phyloP scores from a whole-genome alignment of 2,329 filamentous ascomycete genomes.

The Chrysosphaeria jannelii region DNA sequence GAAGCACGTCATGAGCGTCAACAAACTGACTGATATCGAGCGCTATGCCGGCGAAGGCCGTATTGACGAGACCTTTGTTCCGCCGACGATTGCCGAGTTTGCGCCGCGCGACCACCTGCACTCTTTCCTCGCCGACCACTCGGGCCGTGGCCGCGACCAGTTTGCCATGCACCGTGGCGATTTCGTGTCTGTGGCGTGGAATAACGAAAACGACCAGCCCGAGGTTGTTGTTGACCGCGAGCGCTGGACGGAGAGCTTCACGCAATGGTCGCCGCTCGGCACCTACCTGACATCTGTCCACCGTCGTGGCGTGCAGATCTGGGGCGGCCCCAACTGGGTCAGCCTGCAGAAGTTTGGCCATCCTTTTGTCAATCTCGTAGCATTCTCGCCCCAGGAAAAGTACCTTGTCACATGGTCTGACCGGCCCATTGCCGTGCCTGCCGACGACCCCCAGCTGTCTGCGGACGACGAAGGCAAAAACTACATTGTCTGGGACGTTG shows the following conservation, averaged over 20 bases:
- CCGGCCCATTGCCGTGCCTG: slow-evolving; percentile 71
- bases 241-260: slow-evolving; percentile 94
- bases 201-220: slow-evolving; percentile 76
- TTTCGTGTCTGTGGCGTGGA: slow-evolving; percentile 87
- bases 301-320: slow-evolving; percentile 85
- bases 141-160: slow-evolving; percentile 63
- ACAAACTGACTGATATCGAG: slow-evolving; percentile 96
- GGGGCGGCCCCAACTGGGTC: slow-evolving; percentile 74
- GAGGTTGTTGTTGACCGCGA: slow-evolving; percentile 74
- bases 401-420: slow-evolving; percentile 95
- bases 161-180: slow-evolving; percentile 86
- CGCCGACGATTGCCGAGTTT: slow-evolving; percentile 60
- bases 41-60: slow-evolving; percentile 83
- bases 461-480: slow-evolving; percentile 96
- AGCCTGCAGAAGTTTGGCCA: slow-evolving; percentile 83
- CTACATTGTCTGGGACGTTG: slow-evolving; percentile 95
- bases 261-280: slow-evolving; percentile 89
- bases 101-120: slow-evolving; percentile 77
- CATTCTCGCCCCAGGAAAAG: slow-evolving; percentile 79
- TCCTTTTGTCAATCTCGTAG: slow-evolving; percentile 80
- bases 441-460: slow-evolving; percentile 52
- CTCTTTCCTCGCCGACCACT: slow-evolving; percentile 68
- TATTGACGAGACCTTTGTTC: slow-evolving; percentile 67
- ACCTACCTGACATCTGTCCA: slow-evolving; percentile 90
- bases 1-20: slow-evolving; percentile 81